Evolutionary conservation across 345 rosid genomes (phyloP).

Genomic region (Lepidium africanum): DNA sequence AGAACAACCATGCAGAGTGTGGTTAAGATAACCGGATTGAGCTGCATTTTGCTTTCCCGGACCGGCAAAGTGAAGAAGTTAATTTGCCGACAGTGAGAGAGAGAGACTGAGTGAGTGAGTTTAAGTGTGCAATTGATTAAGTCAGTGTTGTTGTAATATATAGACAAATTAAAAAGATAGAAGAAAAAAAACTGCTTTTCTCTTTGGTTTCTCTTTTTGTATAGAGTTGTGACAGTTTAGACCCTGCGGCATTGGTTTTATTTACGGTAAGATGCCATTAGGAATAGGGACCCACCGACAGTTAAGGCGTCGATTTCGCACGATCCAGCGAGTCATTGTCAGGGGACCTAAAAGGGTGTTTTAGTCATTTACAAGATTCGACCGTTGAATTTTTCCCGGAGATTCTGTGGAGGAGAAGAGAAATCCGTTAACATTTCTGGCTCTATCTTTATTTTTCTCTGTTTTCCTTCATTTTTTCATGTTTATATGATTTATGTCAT

Average conservation of each 20-base stretch:
- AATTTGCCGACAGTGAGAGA: slow-evolving; percentile 26
- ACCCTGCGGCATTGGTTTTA: too few species aligned
- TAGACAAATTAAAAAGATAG: not conserved
- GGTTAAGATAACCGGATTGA: not conserved
- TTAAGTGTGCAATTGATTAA: slow-evolving; percentile 1
- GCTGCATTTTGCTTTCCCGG: slow-evolving; percentile 15
- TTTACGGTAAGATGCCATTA: slow-evolving; percentile 24
- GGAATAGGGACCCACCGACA: slow-evolving; percentile 36
- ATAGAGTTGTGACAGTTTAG: too few species aligned
- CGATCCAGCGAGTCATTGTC: slow-evolving; percentile 24
- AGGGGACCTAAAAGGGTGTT: slow-evolving; percentile 27
- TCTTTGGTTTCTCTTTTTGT: too few species aligned
- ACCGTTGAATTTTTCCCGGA: slow-evolving; percentile 21
- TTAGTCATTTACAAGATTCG: slow-evolving; percentile 9
- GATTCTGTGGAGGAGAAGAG: slow-evolving; percentile 28
- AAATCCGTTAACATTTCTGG: slow-evolving; percentile 15
- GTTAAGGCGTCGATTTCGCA: slow-evolving; percentile 80
- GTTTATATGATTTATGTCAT: not conserved
- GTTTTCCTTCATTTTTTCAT: not conserved
- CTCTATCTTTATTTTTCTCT: not conserved
- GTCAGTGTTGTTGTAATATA: slow-evolving; percentile 17
- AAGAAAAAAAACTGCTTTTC: too few species aligned
- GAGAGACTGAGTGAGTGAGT: slow-evolving; percentile 9
- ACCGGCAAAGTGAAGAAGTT: not conserved
- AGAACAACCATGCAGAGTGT: slow-evolving; percentile 11